Percentiles rank a stretch among this genome's conserved stretches.
These are phyloP conservation scores for Postia placenta DNA, from an alignment of 768 basidiomycete genomes.

Conservation along the genomic window DNA sequence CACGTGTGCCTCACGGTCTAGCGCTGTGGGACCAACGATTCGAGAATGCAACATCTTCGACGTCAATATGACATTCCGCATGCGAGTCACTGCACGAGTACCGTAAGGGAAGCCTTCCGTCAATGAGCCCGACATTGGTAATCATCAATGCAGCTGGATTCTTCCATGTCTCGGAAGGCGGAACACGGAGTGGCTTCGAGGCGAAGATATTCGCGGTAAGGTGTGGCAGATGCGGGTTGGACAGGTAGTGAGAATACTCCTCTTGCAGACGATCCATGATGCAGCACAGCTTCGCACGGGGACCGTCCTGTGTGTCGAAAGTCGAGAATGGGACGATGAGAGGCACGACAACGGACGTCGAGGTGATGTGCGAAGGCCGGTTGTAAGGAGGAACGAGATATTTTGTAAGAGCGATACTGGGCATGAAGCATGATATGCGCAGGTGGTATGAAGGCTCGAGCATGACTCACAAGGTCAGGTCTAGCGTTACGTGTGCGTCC, in stretches of 20 bases:
- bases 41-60: neutral
- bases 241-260: neutral
- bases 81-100: neutral
- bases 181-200: neutral
- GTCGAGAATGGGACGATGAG: too few relatives aligned
- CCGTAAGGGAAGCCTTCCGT: conserved; percentile 1
- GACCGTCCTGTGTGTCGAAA: neutral
- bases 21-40: neutral
- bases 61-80: neutral
- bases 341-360: too few relatives aligned
- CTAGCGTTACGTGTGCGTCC: too few relatives aligned
- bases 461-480: too few relatives aligned
- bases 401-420: too few relatives aligned
- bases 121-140: neutral
- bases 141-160: neutral
- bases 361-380: too few relatives aligned
- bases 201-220: neutral
- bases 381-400: too few relatives aligned
- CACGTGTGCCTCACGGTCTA: neutral
- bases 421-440: too few relatives aligned
- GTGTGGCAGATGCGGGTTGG: conserved; percentile 3
- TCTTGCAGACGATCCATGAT: neutral
- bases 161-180: neutral
- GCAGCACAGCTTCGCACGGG: neutral
- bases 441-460: too few relatives aligned